These are phyloP conservation scores for Carpinus viminea DNA, from an alignment of 306 rosid genomes.

Conservation along the genomic window DNA sequence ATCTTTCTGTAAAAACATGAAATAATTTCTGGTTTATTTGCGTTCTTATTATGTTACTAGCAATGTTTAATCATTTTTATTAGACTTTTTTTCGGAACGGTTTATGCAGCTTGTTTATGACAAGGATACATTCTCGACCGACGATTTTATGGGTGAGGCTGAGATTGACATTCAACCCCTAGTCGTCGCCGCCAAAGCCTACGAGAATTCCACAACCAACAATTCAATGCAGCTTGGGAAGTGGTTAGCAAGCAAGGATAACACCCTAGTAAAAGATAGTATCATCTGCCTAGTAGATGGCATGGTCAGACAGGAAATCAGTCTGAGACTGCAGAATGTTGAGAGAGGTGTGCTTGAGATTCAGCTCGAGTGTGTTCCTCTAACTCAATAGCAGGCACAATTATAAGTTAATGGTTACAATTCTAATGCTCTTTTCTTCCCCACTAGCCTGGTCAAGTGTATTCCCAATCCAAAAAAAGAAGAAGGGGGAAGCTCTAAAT, in stretches of 20 bases:
- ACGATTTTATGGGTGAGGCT: slow-evolving; percentile 95
- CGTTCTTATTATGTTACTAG: neutral
- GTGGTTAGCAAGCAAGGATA: slow-evolving; percentile 65
- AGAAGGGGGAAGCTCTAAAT: too few relatives aligned
- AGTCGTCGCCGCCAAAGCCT: slow-evolving; percentile 70
- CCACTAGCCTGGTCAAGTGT: neutral
- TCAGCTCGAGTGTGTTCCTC: slow-evolving; percentile 91
- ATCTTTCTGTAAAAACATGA: neutral
- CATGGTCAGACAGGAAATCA: slow-evolving; percentile 63
- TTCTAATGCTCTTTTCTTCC: neutral
- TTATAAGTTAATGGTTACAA: slow-evolving; percentile 13
- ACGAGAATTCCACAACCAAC: slow-evolving; percentile 47
- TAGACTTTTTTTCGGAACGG: slow-evolving; percentile 7
- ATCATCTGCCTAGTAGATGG: slow-evolving; percentile 64
- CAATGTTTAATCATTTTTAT: neutral
- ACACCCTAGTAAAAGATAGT: slow-evolving; percentile 60
- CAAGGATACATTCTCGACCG: slow-evolving; percentile 80
- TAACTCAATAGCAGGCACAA: slow-evolving; percentile 56
- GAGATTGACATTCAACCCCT: slow-evolving; percentile 94
- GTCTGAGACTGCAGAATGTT: slow-evolving; percentile 73
- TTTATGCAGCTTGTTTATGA: slow-evolving; percentile 80
- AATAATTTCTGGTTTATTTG: neutral
- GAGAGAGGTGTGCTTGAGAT: slow-evolving; percentile 84
- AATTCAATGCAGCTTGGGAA: slow-evolving; percentile 60
- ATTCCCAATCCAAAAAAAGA: neutral